Percentiles rank a stretch among this genome's conserved stretches.
Evolutionary conservation across 441 rosid genomes (phyloP).

Genomic region (Pelargonium citronellum): DNA sequence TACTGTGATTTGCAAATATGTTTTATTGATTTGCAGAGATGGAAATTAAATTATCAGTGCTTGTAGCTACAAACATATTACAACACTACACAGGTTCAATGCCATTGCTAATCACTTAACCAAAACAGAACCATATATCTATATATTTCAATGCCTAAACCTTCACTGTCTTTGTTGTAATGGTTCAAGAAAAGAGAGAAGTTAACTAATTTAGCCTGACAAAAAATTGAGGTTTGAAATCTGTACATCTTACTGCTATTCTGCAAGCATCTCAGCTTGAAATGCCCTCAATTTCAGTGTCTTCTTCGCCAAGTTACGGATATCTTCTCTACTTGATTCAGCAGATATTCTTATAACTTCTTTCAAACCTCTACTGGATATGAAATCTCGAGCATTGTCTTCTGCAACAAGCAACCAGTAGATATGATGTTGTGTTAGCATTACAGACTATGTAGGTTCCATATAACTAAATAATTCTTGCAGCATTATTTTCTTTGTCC

Average conservation of each 20-base stretch:
- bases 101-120: too few relatives aligned
- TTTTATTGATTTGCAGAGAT: too few relatives aligned
- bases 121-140: too few relatives aligned
- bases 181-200: not conserved
- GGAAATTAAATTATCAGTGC: too few relatives aligned
- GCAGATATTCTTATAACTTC: constrained; percentile 60
- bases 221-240: not conserved
- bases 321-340: constrained; percentile 83
- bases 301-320: constrained; percentile 79
- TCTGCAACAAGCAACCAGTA: constrained; percentile 34
- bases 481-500: not conserved
- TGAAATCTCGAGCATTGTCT: constrained; percentile 64
- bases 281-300: constrained; percentile 46
- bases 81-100: too few relatives aligned
- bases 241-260: constrained; percentile 13
- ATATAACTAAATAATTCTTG: not conserved
- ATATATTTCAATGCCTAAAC: too few relatives aligned
- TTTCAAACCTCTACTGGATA: constrained; percentile 50
- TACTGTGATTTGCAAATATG: too few relatives aligned
- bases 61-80: too few relatives aligned
- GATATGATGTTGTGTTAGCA: not conserved
- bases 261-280: constrained; percentile 29
- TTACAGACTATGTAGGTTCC: not conserved
- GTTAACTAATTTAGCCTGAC: not conserved
- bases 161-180: not conserved